Evolutionary conservation across 2,329 filamentous ascomycete genomes (phyloP), one percentile per base, ranked within the genome.

Genomic region (Trichoderma guizhouense): DNA sequence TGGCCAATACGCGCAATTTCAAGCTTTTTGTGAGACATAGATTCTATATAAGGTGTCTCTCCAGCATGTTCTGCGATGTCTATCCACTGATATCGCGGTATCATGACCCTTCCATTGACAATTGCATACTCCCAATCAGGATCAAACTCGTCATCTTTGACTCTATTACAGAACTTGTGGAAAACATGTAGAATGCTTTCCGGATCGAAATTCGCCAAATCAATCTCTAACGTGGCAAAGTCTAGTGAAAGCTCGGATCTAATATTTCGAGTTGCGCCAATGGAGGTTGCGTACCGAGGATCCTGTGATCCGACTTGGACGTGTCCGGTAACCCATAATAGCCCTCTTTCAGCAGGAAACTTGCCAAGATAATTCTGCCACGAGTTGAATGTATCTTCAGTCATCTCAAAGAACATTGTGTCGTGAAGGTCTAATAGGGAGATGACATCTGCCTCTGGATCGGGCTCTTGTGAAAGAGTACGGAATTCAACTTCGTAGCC

Each of bases 161-260:
- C 4, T 30, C 55, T 61, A 15, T 47, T 62, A 8, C 32, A 24
- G 26, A 69, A 69, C 3, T 24, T 69, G 11, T 69, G 18, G 14
- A 60, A 69, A 26, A 69, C 34, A 24, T 21, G 15, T 12, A 71
- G 3, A 34, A 66, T 21, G 2, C 14, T 30, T 58, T 43, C 39
- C 3, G 55, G 21, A 8, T 63, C 66, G 11, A 57, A 32, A 30
- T 43, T 21, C 2, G 64, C 7, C 8, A 62, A 4, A 5, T 72
- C 69, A 7, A 72, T n/a, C 24, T 74, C 73, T 5, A 69, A 28
- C 3, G 73, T 74, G 2, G 61, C 63, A 39, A 74, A 72, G n/a
- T 73, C 67, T 21, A 71, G 7, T 0, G 36, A 47, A 2, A 73
- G 60, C 58, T 74, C 72, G 30, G 47, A 51, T 9, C 72, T 69